A percentile compares a stretch with the other conserved stretches of the same genome.
phyloP scores from a whole-genome alignment of 495 filamentous ascomycete genomes.

The Ascodesmis nigricans region DNA sequence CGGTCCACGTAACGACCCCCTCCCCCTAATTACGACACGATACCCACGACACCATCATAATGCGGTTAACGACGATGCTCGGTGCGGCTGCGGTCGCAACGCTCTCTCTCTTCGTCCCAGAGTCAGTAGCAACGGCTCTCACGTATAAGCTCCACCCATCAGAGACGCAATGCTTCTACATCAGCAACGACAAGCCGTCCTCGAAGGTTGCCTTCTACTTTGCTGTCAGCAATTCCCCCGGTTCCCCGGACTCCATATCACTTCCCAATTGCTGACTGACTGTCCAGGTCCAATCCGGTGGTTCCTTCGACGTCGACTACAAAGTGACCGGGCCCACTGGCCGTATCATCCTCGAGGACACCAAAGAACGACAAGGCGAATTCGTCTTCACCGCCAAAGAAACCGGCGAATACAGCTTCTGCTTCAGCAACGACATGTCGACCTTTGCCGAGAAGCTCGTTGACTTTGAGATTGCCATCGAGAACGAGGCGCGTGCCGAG shows the following conservation, averaged over 20 bases:
- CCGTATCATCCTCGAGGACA: conserved; percentile 64
- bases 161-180: conserved; percentile 91
- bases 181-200: conserved; percentile 46
- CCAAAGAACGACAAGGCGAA: conserved; percentile 89
- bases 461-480: conserved; percentile 95
- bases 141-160: conserved; percentile 81
- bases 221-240: conserved; percentile 41
- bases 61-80: conserved; percentile 14
- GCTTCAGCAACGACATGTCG: conserved; percentile 97
- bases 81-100: conserved; percentile 39
- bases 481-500: conserved; percentile 61
- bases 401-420: conserved; percentile 85
- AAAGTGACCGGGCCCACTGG: conserved; percentile 61
- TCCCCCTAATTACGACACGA: too few species aligned
- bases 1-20: too few species aligned
- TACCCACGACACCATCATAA: too few species aligned
- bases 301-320: conserved; percentile 92
- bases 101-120: conserved; percentile 33
- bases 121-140: conserved; percentile 56
- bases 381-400: conserved; percentile 94
- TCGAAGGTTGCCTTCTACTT: conserved; percentile 97
- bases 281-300: conserved; percentile 74
- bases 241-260: background rate
- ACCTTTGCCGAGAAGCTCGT: conserved; percentile 96
- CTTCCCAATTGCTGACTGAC: background rate